phyloP scores from a whole-genome alignment of 176 grass and related monocot genomes.

The Dactylis glomerata region DNA sequence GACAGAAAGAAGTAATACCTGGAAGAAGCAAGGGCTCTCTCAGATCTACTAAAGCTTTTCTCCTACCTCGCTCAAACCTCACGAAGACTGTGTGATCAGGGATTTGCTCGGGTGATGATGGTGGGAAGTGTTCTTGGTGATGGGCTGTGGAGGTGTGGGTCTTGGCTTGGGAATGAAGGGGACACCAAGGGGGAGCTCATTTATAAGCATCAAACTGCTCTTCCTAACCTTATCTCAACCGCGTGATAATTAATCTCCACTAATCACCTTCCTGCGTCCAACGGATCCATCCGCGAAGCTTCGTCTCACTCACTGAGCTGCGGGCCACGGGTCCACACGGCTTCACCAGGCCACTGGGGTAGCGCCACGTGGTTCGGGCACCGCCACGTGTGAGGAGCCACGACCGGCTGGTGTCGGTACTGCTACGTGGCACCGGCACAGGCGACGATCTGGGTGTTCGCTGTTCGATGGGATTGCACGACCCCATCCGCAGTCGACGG shows the following conservation, averaged over 20 bases:
- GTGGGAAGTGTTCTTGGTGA: background rate
- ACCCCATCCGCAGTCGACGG: background rate
- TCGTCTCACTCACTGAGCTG: background rate
- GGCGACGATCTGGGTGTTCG: background rate
- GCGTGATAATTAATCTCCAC: background rate
- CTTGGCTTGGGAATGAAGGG: background rate
- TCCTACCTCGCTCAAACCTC: conserved; percentile 43
- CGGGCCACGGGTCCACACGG: background rate
- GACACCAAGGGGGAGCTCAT: conserved; percentile 6
- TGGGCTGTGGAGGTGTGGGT: background rate
- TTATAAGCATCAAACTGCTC: conserved; percentile 1
- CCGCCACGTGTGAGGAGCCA: too few relatives aligned
- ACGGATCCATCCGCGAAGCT: conserved; percentile 11
- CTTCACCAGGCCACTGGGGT: too few relatives aligned
- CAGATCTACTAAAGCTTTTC: background rate
- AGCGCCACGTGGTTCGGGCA: too few relatives aligned
- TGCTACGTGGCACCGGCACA: background rate
- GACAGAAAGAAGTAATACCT: conserved; percentile 4
- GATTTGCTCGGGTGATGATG: background rate
- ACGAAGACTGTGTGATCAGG: background rate
- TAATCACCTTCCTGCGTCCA: background rate
- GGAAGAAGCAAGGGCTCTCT: background rate
- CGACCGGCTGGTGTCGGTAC: too few relatives aligned
- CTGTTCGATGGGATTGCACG: background rate
- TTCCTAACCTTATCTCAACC: background rate